Evolutionary conservation across 73 alveolate genomes (phyloP).

Genomic region (Effrenium voratum): DNA sequence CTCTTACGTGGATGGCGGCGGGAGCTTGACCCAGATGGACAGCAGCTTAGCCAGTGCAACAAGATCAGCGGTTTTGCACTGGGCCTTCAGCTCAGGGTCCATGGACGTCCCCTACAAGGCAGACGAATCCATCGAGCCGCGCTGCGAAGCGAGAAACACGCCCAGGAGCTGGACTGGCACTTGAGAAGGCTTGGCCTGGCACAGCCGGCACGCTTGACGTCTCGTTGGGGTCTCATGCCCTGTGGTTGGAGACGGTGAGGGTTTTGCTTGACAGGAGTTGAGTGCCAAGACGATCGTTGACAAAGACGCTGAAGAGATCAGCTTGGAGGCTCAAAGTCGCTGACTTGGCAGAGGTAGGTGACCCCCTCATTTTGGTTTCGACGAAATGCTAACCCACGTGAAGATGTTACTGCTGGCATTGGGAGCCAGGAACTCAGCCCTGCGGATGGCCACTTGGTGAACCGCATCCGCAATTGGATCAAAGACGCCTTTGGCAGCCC

Average conservation of each 20-base stretch:
- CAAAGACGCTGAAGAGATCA: too few species aligned
- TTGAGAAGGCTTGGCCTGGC: constrained; percentile 80
- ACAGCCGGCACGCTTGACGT: constrained; percentile 20
- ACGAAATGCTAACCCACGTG: constrained; percentile 37
- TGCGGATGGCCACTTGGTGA: constrained; percentile 57
- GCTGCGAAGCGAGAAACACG: not conserved
- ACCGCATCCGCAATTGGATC: constrained; percentile 65
- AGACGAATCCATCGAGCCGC: not conserved
- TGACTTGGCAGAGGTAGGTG: too few species aligned
- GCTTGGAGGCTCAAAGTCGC: too few species aligned
- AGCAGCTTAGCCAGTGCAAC: not conserved
- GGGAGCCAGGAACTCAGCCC: constrained; percentile 29
- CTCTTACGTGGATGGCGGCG: constrained; percentile 81
- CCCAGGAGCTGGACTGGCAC: constrained; percentile 82
- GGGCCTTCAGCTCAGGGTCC: constrained; percentile 14
- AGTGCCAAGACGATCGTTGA: constrained; percentile 31
- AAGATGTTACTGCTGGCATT: not conserved
- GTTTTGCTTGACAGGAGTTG: constrained; percentile 31
- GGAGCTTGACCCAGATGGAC: constrained; percentile 73
- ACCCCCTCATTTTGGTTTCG: too few species aligned
- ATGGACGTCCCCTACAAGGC: constrained; percentile 38
- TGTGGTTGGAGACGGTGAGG: not conserved
- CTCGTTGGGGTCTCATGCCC: not conserved
- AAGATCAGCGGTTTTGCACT: not conserved
- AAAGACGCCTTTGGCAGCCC: constrained; percentile 62